Evolutionary conservation across 1,284 basidiomycete species (phyloP), one percentile per base, ranked within the genome.

Genomic region (Tylopilus sp.): DNA sequence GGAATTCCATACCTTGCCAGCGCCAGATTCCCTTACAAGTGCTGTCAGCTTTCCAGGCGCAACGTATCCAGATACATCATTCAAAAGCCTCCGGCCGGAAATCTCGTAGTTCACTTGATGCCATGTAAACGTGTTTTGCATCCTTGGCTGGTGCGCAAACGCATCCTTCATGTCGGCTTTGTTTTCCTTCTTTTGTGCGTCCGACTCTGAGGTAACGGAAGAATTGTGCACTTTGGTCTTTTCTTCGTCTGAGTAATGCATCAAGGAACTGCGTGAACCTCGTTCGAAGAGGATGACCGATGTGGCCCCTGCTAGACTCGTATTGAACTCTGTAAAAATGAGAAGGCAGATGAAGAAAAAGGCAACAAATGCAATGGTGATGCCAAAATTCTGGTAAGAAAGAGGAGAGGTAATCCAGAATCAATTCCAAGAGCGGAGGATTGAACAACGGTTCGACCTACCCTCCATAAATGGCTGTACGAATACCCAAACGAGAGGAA

Each of bases 61-160:
- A 52, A 95, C 95, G 78, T 88, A 97, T 0, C 96, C 96, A 62
- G 90, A 92, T 10, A 97, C 88, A 69, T 95, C 86, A 72, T 95
- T 87, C 64, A 97, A 81, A 10, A 97, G 84, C 57, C 83, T 82
- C 36, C 91, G 81, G 0, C 81, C 81, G 38, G 83, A 83, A 33
- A 95, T 89, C 47, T 86, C 82, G 72, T 94, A 94, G 47, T 81
- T 77, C 53, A 93, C 68, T 67, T 89, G 81, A 55, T 87, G 82
- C 89, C 90, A 93, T 0, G 90, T 86, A 74, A 93, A 92, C 19
- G 86, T 80, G 38, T 74, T 63, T 19, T 47, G 62, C 69, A 75
- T 75, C 62, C 4, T 65, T 3, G 74, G 71, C 38, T 77, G 71
- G 3, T 54, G 10, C 7, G 24, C 62, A 47, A 73, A 15, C 24